Conservation (phyloP, 768 basidiomycete genomes). For the Inosperma sp. region DNA sequence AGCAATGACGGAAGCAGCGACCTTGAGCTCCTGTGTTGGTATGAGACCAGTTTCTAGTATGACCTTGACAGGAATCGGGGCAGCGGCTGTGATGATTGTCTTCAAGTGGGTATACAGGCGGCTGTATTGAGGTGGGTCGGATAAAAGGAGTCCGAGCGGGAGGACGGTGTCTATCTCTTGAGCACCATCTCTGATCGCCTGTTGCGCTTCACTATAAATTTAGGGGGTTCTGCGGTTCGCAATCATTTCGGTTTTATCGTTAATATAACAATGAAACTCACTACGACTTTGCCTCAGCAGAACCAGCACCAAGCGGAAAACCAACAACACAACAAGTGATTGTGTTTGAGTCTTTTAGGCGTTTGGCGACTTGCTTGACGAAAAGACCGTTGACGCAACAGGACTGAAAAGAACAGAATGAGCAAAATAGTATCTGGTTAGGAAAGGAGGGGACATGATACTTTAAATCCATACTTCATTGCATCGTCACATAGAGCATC, state of each 20-base stretch:
- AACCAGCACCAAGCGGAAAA: slow-evolving; percentile 48
- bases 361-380: slow-evolving; percentile 38
- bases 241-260: neutral
- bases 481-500: slow-evolving; percentile 47
- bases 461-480: slow-evolving; percentile 46
- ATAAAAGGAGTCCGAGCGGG: slow-evolving; percentile 44
- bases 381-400: slow-evolving; percentile 49
- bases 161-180: slow-evolving; percentile 51
- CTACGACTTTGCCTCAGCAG: slow-evolving; percentile 42
- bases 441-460: slow-evolving; percentile 14
- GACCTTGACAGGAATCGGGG: slow-evolving; percentile 40
- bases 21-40: slow-evolving; percentile 38
- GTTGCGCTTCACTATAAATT: slow-evolving; percentile 35
- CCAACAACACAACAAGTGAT: slow-evolving; percentile 48
- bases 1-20: slow-evolving; percentile 43
- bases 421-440: neutral
- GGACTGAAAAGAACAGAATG: slow-evolving; percentile 29
- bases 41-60: slow-evolving; percentile 51
- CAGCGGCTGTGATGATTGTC: slow-evolving; percentile 34
- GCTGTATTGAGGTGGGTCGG: slow-evolving; percentile 31
- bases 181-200: slow-evolving; percentile 45
- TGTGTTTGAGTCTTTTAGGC: slow-evolving; percentile 33
- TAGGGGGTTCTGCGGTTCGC: neutral
- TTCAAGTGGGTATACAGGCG: slow-evolving; percentile 38
- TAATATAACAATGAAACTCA: slow-evolving; percentile 19